A percentile compares a stretch with the other conserved stretches of the same genome.
Conservation (phyloP, 1,139 yeast genomes). For the Yamadazyma triangularis region DNA sequence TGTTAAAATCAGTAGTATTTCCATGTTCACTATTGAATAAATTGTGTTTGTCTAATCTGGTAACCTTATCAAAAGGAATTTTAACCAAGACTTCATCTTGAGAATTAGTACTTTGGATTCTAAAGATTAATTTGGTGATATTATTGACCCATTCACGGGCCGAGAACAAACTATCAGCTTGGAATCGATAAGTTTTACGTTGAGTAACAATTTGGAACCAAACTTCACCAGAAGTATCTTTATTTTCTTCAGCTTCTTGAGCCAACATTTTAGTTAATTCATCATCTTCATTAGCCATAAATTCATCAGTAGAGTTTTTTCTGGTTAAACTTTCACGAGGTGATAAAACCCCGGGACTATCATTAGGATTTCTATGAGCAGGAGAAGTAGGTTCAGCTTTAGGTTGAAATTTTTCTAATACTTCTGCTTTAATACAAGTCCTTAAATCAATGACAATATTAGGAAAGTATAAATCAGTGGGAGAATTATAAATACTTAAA, state of each 20-base stretch:
- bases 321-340: constrained; percentile 7
- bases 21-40: constrained; percentile 15
- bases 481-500: constrained; percentile 60
- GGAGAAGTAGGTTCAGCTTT: constrained; percentile 12
- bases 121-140: constrained; percentile 71
- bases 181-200: constrained; percentile 57
- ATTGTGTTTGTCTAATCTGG: constrained; percentile 46
- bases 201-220: constrained; percentile 59
- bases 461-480: constrained; percentile 84
- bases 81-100: constrained; percentile 73
- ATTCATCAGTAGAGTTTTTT: constrained; percentile 15
- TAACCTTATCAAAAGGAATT: constrained; percentile 67
- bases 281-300: constrained; percentile 16
- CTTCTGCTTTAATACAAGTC: constrained; percentile 58
- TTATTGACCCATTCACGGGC: constrained; percentile 81
- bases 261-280: constrained; percentile 22
- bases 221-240: constrained; percentile 29
- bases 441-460: constrained; percentile 67
- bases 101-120: constrained; percentile 54
- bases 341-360: constrained; percentile 10
- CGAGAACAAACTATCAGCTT: constrained; percentile 65
- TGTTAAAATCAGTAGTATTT: constrained; percentile 1
- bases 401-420: constrained; percentile 28
- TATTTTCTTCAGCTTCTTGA: constrained; percentile 25
- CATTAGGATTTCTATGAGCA: constrained; percentile 3